Evolutionary conservation across 441 rosid species (phyloP).

Genomic region (Syzygium malaccense): DNA sequence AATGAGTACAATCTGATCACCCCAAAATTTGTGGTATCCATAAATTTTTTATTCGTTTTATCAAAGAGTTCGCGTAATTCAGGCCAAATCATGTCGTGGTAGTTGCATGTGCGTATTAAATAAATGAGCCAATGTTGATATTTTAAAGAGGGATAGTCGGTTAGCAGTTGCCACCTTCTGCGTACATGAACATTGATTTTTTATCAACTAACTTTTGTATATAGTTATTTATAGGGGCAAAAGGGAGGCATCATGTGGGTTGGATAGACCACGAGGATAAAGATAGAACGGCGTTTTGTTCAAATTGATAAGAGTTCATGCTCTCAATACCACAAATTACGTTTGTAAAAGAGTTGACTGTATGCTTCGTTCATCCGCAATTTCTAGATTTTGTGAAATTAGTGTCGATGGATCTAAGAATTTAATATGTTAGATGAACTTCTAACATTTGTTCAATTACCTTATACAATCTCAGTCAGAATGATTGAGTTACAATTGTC

Average conservation of each 20-base stretch:
- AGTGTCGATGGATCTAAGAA: rapidly evolving
- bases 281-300: neutral
- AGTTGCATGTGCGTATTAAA: neutral
- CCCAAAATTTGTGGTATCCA: neutral
- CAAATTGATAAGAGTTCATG: neutral
- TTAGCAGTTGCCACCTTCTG: neutral
- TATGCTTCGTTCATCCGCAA: neutral
- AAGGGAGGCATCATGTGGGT: neutral
- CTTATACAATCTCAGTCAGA: neutral
- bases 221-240: neutral
- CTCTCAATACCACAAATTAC: neutral
- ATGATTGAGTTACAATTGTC: neutral
- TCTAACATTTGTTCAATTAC: neutral
- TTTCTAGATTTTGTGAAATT: neutral
- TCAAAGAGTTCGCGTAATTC: neutral
- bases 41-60: neutral
- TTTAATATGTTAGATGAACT: neutral
- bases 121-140: neutral
- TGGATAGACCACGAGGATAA: neutral
- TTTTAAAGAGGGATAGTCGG: neutral
- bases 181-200: neutral
- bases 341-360: neutral
- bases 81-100: neutral
- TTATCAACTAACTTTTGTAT: neutral
- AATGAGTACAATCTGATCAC: neutral